Evolutionary conservation across 208 protist genomes (phyloP).

Genomic region (Strigomonas galati): DNA sequence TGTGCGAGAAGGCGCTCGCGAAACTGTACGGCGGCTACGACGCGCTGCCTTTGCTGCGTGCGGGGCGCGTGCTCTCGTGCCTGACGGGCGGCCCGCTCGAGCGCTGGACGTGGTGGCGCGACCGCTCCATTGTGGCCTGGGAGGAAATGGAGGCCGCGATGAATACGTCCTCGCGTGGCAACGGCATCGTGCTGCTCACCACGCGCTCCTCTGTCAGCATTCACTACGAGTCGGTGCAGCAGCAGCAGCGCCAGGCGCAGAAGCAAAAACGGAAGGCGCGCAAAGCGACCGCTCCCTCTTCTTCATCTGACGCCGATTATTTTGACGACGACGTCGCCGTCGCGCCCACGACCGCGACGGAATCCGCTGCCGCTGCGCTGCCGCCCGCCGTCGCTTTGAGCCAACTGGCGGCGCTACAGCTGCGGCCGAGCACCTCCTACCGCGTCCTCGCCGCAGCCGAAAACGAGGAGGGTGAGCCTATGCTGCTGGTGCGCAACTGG

Average conservation of each 20-base stretch:
- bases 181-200: conserved; percentile 50
- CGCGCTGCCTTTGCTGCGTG: conserved; percentile 22
- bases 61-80: conserved; percentile 26
- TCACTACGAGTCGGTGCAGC: not conserved
- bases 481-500: conserved; percentile 55
- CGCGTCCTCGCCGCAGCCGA: conserved; percentile 50
- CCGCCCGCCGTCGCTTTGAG: conserved; percentile 8
- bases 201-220: conserved; percentile 22
- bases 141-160: conserved; percentile 52
- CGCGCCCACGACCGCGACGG: not conserved
- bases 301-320: not conserved
- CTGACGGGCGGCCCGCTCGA: conserved; percentile 72
- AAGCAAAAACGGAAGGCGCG: not conserved
- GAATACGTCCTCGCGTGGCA: conserved; percentile 39
- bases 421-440: conserved; percentile 41
- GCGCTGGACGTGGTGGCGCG: conserved; percentile 60
- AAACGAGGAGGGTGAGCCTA: conserved; percentile 28
- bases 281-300: not conserved
- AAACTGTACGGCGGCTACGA: conserved; percentile 60
- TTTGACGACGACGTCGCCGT: not conserved
- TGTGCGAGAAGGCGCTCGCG: conserved; percentile 81
- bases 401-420: not conserved
- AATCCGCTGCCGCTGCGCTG: not conserved
- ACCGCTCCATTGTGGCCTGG: conserved; percentile 21
- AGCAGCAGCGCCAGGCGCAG: not conserved